Conservation (phyloP, 78 protist species). For the Bigelowiella natans region DNA sequence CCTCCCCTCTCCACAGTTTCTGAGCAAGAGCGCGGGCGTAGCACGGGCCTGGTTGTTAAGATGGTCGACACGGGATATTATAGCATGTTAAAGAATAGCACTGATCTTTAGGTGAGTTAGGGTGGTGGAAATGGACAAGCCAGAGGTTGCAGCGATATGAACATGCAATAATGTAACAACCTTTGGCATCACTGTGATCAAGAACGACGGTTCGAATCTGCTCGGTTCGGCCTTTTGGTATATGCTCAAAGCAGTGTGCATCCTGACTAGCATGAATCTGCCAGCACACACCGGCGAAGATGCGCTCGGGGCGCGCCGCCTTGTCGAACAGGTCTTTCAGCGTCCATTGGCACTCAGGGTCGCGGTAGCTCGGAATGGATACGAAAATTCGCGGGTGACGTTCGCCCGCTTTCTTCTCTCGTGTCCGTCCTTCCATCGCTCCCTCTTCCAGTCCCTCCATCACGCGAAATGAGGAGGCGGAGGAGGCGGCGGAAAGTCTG, state of each 20-base stretch:
- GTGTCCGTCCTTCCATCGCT: no score
- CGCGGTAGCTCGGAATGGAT: conserved; percentile 49
- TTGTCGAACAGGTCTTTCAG: conserved; percentile 30
- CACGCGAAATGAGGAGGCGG: no score
- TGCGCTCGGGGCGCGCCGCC: conserved; percentile 14
- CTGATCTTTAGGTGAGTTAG: no score
- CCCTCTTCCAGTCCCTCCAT: no score
- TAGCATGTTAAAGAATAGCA: no score
- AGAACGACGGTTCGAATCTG: not conserved
- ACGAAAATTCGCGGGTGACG: conserved; percentile 37
- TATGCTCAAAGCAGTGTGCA: not conserved
- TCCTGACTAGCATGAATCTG: conserved; percentile 28
- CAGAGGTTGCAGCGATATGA: no score
- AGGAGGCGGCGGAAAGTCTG: no score
- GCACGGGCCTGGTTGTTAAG: conserved; percentile 53
- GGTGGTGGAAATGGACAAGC: no score
- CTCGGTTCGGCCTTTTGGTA: not conserved
- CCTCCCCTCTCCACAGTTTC: conserved; percentile 17
- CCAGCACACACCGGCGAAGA: conserved; percentile 41
- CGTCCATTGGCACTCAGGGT: conserved; percentile 50
- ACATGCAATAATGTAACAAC: no score
- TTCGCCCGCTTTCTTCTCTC: no score
- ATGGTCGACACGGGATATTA: no score
- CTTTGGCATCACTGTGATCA: conserved; percentile 33
- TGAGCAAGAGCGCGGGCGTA: conserved; percentile 43